These are phyloP conservation scores for Sophora flavescens DNA, from an alignment of 306 rosid species.

Conservation along the genomic window DNA sequence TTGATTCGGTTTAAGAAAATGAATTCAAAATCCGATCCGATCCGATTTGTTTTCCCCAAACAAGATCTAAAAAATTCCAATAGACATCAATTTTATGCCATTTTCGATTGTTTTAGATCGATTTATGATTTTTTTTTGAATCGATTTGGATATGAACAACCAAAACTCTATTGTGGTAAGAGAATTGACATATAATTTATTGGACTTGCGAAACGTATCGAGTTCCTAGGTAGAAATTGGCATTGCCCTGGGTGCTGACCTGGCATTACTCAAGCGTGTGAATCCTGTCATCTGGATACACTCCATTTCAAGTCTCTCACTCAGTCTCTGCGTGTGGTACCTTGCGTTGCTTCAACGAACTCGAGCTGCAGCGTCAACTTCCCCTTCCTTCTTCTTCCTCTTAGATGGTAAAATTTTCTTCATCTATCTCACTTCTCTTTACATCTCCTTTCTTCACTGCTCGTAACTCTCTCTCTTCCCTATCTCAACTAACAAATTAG, in stretches of 20 bases:
- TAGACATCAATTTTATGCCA: no score
- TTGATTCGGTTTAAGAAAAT: no score
- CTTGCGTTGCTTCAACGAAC: slow-evolving; percentile 17
- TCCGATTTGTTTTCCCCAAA: no score
- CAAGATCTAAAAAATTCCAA: no score
- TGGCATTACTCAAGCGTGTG: slow-evolving; percentile 6
- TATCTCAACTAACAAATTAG: slow-evolving; percentile 11
- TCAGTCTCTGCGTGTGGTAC: not conserved
- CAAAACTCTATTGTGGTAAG: no score
- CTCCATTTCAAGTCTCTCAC: not conserved
- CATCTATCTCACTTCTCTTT: not conserved
- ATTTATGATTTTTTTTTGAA: no score
- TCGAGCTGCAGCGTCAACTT: not conserved
- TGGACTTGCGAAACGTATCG: no score
- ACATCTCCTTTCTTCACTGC: not conserved
- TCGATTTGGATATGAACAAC: no score
- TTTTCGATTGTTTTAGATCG: no score
- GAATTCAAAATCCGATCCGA: no score
- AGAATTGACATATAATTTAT: no score
- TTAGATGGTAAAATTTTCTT: slow-evolving; percentile 32
- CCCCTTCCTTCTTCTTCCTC: not conserved
- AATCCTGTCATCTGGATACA: not conserved
- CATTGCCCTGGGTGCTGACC: slow-evolving; percentile 29
- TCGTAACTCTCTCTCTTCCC: not conserved
- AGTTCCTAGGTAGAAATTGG: no score